Evolutionary conservation across 1,139 yeast species (phyloP), one percentile per base, ranked within the genome.

Genomic region (Candida mesenterica): DNA sequence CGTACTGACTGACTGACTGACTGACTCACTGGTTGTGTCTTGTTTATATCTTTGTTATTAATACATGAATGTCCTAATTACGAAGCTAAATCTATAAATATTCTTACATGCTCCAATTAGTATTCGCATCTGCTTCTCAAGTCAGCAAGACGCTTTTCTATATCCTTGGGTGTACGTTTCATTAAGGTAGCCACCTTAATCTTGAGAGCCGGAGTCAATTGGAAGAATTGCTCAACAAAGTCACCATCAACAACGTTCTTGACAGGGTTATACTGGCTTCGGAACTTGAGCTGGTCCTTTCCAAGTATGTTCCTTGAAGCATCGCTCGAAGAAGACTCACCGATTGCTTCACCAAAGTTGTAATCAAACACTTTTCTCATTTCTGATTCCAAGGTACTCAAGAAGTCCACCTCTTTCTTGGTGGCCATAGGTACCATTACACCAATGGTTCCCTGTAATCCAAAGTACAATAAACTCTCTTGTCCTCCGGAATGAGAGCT

Each of bases 231-330:
- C 49, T 88, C 97, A 35, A 92, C 66, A 19, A 87, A 64, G 55
- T 92, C 97, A 8, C 98, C 98, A 58, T 92, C 97, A 30, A 92
- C 71, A 2, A 86, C 80, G 37, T 79, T 74, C 45, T 80, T 82
- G 5, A 74, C 77, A 0, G 97, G 96, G 15, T 78, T 79, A 52
- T 87, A 88, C 52, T 82, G 84, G 34, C 97, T 74, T 35, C 97
- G 65, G 53, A 72, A 89, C 42, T 75, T 74, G 45, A 76, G 44
- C 40, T 82, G 86, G 45, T 84, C 86, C 39, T 92, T 68, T 0
- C 85, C 95, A 3, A 81, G 63, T 12, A 80, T 31, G 30, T 59
- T 61, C 8, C 22, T 9, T 6, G 9, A 6, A 19, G 22, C 8
- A 9, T 19, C 22, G 8, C 8, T 19, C 35, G 38, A 41, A 6